Evolutionary conservation across 192 early-diverging fungal species (phyloP).

Genomic region (Umbelopsis sp.): DNA sequence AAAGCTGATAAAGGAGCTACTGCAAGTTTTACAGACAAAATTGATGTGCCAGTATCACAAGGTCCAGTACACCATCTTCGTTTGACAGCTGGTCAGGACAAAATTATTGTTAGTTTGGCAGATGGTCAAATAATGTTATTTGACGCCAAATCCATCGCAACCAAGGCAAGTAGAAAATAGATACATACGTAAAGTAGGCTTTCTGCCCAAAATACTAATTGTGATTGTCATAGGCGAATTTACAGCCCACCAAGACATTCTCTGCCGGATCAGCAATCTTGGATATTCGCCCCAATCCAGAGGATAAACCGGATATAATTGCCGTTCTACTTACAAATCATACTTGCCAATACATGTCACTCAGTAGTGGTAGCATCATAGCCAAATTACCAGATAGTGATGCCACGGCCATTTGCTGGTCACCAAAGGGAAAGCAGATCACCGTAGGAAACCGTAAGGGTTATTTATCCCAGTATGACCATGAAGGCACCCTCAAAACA

Average conservation of each 20-base stretch:
- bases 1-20: conserved; percentile 24
- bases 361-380: conserved; percentile 24
- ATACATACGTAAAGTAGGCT: conserved; percentile 31
- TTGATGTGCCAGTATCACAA: conserved; percentile 30
- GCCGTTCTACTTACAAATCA: conserved; percentile 54
- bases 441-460: conserved; percentile 70
- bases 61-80: conserved; percentile 42
- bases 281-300: conserved; percentile 69
- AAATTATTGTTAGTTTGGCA: conserved; percentile 39
- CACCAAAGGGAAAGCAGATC: conserved; percentile 88
- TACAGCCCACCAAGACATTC: conserved; percentile 42
- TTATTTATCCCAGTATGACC: conserved; percentile 61
- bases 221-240: conserved; percentile 33
- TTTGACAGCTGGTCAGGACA: conserved; percentile 49
- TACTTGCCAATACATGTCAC: conserved; percentile 42
- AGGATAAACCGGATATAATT: conserved; percentile 43
- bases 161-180: conserved; percentile 43
- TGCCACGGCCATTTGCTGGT: conserved; percentile 76
- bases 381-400: conserved; percentile 41
- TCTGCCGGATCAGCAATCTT: conserved; percentile 48
- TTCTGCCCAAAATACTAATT: conserved; percentile 31
- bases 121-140: conserved; percentile 42
- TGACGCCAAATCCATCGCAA: conserved; percentile 37
- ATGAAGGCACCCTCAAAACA: conserved; percentile 65
- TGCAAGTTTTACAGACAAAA: conserved; percentile 29